Evolutionary conservation across 257 asterid species (phyloP), one percentile per base, ranked within the genome.

Genomic region (Cordia subcordata): DNA sequence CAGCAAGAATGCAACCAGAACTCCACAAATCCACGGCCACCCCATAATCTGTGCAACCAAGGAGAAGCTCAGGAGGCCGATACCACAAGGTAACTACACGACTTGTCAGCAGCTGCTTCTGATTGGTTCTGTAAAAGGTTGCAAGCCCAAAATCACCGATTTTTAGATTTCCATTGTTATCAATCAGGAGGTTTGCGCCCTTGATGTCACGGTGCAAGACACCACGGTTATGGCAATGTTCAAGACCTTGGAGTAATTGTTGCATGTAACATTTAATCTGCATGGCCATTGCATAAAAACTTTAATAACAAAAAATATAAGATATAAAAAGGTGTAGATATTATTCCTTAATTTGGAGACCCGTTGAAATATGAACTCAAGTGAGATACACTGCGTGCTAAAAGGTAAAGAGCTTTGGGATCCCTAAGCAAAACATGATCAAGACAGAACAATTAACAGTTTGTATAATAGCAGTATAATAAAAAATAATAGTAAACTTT

Each of bases 81-180:
- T 84, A 91, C 98, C 96, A 91, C 74, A 91, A 75, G 60, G 98
- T 91, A 57, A 88, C 96, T 60, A 91, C 98, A 42, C 98, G 96
- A 49, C 96, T 88, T 62, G 98, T 91, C 60, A 91, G 68, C 54
- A 92, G 92, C 64, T 81, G 94, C 76, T 57, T 81, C 57, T 81
- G 87, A 64, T 81, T 79, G 64, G 83, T 62, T 18, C 82, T 77
- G 69, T 71, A 88, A 72, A 91, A 78, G 17, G 94, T 91, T 19
- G 98, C 92, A 68, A 91, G 79, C 73, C 98, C 96, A 72, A 91
- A 88, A 81, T 91, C 98, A 11, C 90, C 98, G 55, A 91, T 85
- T 75, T 91, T 91, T 59, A 91, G 84, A 71, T 74, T 85, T 23
- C 98, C 98, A 58, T 65, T 44, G 72, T 74, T 73, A 75, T 85